phyloP scores from a whole-genome alignment of 1,284 basidiomycete genomes.

The Fomitiporia mediterranea region DNA sequence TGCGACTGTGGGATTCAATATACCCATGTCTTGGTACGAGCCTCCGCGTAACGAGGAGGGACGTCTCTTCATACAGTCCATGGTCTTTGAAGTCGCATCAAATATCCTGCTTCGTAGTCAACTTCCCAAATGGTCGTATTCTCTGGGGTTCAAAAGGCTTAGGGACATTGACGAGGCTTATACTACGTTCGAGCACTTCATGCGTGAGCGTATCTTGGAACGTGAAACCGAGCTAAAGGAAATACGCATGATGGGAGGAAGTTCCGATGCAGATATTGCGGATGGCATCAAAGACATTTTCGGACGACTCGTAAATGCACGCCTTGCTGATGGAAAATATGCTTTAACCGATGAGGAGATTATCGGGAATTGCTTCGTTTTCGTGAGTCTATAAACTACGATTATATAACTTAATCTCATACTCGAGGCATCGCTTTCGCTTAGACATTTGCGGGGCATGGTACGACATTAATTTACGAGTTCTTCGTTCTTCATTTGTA shows the following conservation, averaged over 20 bases:
- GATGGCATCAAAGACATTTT: conserved; percentile 19
- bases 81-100: conserved; percentile 10
- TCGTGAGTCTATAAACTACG: too few relatives aligned
- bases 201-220: conserved; percentile 11
- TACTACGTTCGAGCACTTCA: conserved; percentile 13
- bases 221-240: conserved; percentile 12
- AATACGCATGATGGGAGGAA: background rate
- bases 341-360: conserved; percentile 20
- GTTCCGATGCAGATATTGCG: conserved; percentile 3
- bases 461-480: conserved; percentile 1
- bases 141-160: conserved; percentile 6
- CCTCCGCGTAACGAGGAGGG: conserved; percentile 8
- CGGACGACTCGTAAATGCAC: conserved; percentile 17
- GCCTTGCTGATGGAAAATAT: conserved; percentile 17
- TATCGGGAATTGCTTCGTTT: conserved; percentile 22
- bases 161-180: conserved; percentile 17
- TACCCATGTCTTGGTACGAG: conserved; percentile 13
- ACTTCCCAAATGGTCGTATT: conserved; percentile 15
- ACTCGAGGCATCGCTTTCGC: too few relatives aligned
- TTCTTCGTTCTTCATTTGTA: background rate
- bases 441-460: conserved; percentile 23
- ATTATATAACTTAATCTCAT: too few relatives aligned
- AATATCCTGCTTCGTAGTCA: conserved; percentile 2
- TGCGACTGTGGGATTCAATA: conserved; percentile 17
- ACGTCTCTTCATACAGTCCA: conserved; percentile 7